Conservation (phyloP, 257 asterid species). For the Solanum pennellii region DNA sequence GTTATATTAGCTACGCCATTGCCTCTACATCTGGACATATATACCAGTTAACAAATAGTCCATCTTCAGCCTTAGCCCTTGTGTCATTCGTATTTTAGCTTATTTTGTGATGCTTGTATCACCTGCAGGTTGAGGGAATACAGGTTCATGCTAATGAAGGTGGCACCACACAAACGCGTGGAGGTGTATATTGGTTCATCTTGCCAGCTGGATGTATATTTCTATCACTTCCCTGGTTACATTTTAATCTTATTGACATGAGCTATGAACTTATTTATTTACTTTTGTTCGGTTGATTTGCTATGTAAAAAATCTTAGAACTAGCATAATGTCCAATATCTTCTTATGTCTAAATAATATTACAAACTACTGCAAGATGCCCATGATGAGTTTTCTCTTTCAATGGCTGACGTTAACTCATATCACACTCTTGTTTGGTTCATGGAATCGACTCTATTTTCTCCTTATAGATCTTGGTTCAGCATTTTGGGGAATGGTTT, state of each 20-base stretch:
- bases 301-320: neutral
- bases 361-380: neutral
- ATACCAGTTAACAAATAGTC: neutral
- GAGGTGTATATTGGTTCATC: constrained; percentile 28
- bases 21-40: neutral
- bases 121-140: constrained; percentile 17
- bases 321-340: neutral
- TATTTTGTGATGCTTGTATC: neutral
- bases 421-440: neutral
- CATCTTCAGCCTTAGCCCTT: neutral
- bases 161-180: constrained; percentile 24
- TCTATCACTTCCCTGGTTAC: neutral
- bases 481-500: constrained; percentile 42
- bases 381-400: neutral
- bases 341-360: neutral
- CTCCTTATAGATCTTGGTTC: constrained; percentile 29
- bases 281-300: neutral
- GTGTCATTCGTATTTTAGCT: neutral
- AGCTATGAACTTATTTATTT: neutral
- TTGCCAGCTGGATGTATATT: constrained; percentile 31
- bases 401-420: neutral
- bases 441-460: constrained; percentile 1
- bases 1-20: neutral
- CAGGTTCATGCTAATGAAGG: constrained; percentile 24
- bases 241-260: neutral